Conservation (phyloP, 2,329 filamentous ascomycete species). For the Aureobasidium zeae region DNA sequence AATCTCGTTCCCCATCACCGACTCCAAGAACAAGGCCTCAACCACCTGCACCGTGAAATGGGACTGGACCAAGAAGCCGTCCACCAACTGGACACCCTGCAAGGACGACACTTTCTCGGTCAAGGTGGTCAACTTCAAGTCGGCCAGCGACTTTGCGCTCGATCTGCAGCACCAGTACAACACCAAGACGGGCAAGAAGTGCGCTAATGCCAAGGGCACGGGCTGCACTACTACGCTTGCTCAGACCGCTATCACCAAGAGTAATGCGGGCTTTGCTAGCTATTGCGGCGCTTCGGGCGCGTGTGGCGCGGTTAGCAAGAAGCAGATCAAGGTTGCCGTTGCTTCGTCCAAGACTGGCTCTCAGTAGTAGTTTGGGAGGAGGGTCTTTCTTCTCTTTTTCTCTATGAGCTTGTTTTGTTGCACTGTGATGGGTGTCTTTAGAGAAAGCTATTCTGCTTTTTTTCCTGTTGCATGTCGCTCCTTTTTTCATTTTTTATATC, state of each 20-base stretch:
- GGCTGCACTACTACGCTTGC: slow-evolving; percentile 1
- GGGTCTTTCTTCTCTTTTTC: neutral
- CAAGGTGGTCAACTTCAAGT: slow-evolving; percentile 7
- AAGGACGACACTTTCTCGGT: slow-evolving; percentile 1
- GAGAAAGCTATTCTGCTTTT: neutral
- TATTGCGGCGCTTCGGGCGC: slow-evolving; percentile 12
- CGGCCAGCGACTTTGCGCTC: neutral
- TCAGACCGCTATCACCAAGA: neutral
- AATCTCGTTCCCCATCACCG: slow-evolving; percentile 7
- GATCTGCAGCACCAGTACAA: slow-evolving; percentile 7
- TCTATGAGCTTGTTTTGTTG: too few relatives aligned
- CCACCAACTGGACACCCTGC: neutral
- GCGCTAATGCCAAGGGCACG: neutral
- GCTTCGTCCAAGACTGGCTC: slow-evolving; percentile 11
- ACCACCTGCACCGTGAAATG: slow-evolving; percentile 11
- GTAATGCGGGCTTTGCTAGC: neutral
- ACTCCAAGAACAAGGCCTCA: slow-evolving; percentile 6
- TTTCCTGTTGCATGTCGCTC: too few relatives aligned
- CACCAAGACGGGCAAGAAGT: slow-evolving; percentile 11
- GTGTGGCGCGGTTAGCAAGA: slow-evolving; percentile 3
- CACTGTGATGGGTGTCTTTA: too few relatives aligned
- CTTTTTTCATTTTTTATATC: too few relatives aligned
- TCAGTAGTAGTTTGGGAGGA: slow-evolving; percentile 1
- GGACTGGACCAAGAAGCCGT: slow-evolving; percentile 10
- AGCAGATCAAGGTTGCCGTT: neutral